Evolutionary conservation across 2,329 filamentous ascomycete genomes (phyloP).

Genomic region (Ploettnerulaceae sp.): DNA sequence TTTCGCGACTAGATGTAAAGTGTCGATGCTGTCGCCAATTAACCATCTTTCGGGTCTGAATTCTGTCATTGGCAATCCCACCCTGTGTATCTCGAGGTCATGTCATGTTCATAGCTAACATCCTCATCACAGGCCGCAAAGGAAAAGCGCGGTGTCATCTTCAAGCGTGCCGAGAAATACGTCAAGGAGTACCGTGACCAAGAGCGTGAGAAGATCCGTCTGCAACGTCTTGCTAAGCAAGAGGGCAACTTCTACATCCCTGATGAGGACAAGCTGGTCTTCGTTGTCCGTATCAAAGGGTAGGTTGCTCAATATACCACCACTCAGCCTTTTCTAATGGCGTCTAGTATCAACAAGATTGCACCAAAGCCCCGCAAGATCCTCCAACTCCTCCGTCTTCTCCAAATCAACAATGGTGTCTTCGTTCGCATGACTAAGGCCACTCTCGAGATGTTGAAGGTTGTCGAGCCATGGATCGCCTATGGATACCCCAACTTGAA

Average conservation of each 20-base stretch:
- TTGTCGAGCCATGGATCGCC: constrained; percentile 98
- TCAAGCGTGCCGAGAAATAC: constrained; percentile 99
- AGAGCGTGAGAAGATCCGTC: constrained; percentile 97
- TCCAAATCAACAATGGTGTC: constrained; percentile 99
- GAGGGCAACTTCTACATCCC: constrained; percentile 91
- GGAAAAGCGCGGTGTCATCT: constrained; percentile 97
- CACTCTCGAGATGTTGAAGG: constrained; percentile 93
- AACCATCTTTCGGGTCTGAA: constrained; percentile 99
- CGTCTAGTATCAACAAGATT: constrained; percentile 99
- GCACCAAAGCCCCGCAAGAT: constrained; percentile 99
- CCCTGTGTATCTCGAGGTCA: constrained; percentile 11
- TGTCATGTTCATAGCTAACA: constrained; percentile 35
- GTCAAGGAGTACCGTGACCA: constrained; percentile 98
- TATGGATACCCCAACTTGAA: constrained; percentile 99
- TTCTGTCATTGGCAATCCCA: constrained; percentile 27
- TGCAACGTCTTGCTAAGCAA: constrained; percentile 83
- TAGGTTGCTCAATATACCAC: constrained; percentile 38
- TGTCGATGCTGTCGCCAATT: constrained; percentile 97
- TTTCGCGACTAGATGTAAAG: constrained; percentile 78
- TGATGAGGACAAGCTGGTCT: constrained; percentile 93
- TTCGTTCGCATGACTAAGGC: constrained; percentile 98
- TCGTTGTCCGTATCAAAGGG: constrained; percentile 99
- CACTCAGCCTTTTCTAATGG: constrained; percentile 19
- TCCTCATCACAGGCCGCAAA: constrained; percentile 73
- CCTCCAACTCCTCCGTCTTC: constrained; percentile 96